Conservation (phyloP, 129 eudicot species). For the Ambrosia artemisiifolia region DNA sequence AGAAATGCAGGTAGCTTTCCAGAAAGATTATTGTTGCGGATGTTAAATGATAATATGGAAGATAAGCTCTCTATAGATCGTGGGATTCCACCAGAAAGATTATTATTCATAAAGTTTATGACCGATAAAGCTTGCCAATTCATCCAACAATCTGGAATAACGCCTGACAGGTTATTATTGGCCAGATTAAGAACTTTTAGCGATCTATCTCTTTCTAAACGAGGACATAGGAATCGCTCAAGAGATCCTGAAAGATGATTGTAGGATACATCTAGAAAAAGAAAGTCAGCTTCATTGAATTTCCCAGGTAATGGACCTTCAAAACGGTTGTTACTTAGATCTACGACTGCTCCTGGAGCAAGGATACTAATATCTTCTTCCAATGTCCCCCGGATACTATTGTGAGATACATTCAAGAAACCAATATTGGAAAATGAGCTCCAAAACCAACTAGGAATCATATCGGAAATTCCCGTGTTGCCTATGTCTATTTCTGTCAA, state of each 20-base stretch:
- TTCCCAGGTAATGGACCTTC: conserved; percentile 11
- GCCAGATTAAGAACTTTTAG: conserved; percentile 31
- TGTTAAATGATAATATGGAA: neutral
- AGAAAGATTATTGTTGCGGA: conserved; percentile 24
- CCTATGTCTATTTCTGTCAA: neutral
- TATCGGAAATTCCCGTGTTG: conserved; percentile 10
- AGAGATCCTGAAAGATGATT: conserved; percentile 32
- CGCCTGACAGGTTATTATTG: conserved; percentile 32
- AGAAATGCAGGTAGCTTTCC: conserved; percentile 17
- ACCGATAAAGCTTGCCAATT: conserved; percentile 22
- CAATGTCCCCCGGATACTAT: conserved; percentile 11
- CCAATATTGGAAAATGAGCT: neutral
- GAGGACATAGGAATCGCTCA: conserved; percentile 18
- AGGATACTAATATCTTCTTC: conserved; percentile 14
- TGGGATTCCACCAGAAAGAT: conserved; percentile 28
- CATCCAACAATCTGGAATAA: conserved; percentile 32
- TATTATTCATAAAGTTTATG: conserved; percentile 14
- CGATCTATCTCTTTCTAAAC: neutral
- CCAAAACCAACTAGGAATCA: conserved; percentile 15
- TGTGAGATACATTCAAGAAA: conserved; percentile 7
- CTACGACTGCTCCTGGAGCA: neutral
- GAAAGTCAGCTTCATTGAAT: neutral
- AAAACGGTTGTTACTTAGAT: conserved; percentile 22
- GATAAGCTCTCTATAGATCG: conserved; percentile 21
- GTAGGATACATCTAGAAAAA: conserved; percentile 19